Evolutionary conservation across 768 basidiomycete genomes (phyloP), one percentile per base, ranked within the genome.

Genomic region (Phylloporus rhodoxanthus): DNA sequence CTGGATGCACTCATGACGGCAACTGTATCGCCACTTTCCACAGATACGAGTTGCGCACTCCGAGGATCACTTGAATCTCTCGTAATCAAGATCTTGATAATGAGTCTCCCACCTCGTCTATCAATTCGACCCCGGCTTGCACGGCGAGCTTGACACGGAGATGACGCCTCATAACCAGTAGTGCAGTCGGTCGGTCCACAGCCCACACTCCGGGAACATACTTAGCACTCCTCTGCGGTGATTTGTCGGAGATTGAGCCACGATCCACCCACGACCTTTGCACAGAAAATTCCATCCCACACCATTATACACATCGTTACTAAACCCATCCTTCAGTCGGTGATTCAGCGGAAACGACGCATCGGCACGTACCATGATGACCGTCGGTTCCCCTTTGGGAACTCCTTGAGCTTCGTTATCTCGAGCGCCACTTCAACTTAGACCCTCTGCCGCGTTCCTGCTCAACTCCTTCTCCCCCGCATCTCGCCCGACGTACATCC

Each of bases 401-500:
- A 91, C 66, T 88, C 78, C 67, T 85, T 84, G 71, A 99, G 72
- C 69, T 88, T 85, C 72, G 84, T 84, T 43, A 94, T 74, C 61
- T 82, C 77, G 51, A 98, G 69, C 32, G 96, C 96, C 48, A 96
- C 93, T 66, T 97, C 94, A 63, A 98, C 73, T 92, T 84, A 98
- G 73, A 8, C 96, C 96, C 56, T 93, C 87, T 39, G 87, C 85
- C 17, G 96, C 84, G 52, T 87, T 78, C 67, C 82, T 81, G 54
- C 73, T 72, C 50, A 89, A 75, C 66, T 86, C 89, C 57, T 75
- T 77, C 32, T 79, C 73, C 46, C 91, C 84, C 39, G 80, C 82
- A 20, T 79, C 74, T 14, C 82, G 70, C 51, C 83, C 96, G 41
- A 95, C 84, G 64, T 99, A 99, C 80, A 97, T 76, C 55, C 96